phyloP scores from a whole-genome alignment of 495 filamentous ascomycete species.

The Hypoxylon trugodes region DNA sequence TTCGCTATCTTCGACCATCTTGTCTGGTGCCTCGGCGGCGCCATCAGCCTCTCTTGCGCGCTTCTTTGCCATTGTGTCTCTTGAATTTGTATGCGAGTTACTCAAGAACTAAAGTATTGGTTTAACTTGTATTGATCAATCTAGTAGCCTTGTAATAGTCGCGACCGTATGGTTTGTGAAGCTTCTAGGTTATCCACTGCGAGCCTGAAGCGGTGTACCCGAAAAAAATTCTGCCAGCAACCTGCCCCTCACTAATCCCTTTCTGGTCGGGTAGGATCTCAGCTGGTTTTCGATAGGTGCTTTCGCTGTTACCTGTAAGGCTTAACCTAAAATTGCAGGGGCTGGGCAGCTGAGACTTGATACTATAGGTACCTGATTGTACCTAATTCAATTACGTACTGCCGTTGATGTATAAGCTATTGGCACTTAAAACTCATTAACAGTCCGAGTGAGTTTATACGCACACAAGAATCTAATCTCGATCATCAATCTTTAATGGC shows the following conservation, averaged over 20 bases:
- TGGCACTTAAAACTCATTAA: too few species aligned
- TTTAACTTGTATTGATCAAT: too few species aligned
- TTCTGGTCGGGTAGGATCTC: conserved; percentile 29
- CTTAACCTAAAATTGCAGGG: neutral
- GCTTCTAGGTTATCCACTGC: neutral
- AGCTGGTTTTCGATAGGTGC: conserved; percentile 16
- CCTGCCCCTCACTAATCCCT: conserved; percentile 44
- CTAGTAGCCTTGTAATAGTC: too few species aligned
- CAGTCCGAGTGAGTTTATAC: too few species aligned
- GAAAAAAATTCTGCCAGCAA: conserved; percentile 41
- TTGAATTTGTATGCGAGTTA: too few species aligned
- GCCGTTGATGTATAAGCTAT: too few species aligned
- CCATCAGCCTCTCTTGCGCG: conserved; percentile 56
- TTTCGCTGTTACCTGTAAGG: neutral
- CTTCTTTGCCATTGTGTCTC: conserved; percentile 57
- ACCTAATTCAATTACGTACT: too few species aligned
- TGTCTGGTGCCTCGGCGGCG: conserved; percentile 50
- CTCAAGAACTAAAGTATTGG: too few species aligned
- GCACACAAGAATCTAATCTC: too few species aligned
- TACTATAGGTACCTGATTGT: neutral
- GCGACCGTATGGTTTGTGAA: too few species aligned
- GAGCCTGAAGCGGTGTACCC: conserved; percentile 31
- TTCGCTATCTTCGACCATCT: conserved; percentile 60
- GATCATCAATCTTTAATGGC: too few species aligned
- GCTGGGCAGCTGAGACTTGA: neutral